Conservation (phyloP, 768 basidiomycete species). For the Boletus vinaceobasis region DNA sequence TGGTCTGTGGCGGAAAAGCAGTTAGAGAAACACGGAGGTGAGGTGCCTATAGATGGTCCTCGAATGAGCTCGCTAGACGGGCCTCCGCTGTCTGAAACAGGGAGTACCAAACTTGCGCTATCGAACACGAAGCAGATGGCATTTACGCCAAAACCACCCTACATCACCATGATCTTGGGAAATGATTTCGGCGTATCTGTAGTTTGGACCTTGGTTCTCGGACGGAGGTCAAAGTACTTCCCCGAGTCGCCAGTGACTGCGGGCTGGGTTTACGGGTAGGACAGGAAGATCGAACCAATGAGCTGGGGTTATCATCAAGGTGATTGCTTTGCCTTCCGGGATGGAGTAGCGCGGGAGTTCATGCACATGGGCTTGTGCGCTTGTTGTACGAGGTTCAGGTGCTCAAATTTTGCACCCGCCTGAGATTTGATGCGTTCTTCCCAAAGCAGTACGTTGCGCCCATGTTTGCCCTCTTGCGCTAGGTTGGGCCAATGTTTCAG, state of each 20-base stretch:
- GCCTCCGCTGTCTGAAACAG: slow-evolving; percentile 95
- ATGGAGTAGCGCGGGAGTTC: background rate
- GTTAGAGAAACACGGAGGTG: slow-evolving; percentile 1
- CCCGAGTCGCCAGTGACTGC: background rate
- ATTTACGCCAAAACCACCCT: slow-evolving; percentile 82
- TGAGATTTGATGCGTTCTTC: background rate
- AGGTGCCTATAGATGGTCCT: slow-evolving; percentile 39
- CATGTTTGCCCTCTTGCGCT: background rate
- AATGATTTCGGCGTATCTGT: background rate
- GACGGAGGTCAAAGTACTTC: background rate
- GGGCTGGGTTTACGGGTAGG: background rate
- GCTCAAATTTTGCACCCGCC: background rate
- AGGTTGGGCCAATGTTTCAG: background rate
- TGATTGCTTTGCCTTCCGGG: background rate
- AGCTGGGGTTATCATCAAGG: background rate
- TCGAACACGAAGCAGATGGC: slow-evolving; percentile 81
- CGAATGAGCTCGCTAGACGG: slow-evolving; percentile 84
- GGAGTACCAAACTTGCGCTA: slow-evolving; percentile 76
- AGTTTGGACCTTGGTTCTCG: background rate
- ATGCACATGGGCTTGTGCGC: background rate
- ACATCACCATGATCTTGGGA: slow-evolving; percentile 45
- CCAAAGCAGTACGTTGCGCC: background rate
- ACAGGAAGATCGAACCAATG: background rate
- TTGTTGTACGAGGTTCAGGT: background rate
- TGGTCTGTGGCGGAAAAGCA: background rate